Base-by-base conservation (phyloP, 805 yeast species). In the Teunomyces lycoperdinae region DNA sequence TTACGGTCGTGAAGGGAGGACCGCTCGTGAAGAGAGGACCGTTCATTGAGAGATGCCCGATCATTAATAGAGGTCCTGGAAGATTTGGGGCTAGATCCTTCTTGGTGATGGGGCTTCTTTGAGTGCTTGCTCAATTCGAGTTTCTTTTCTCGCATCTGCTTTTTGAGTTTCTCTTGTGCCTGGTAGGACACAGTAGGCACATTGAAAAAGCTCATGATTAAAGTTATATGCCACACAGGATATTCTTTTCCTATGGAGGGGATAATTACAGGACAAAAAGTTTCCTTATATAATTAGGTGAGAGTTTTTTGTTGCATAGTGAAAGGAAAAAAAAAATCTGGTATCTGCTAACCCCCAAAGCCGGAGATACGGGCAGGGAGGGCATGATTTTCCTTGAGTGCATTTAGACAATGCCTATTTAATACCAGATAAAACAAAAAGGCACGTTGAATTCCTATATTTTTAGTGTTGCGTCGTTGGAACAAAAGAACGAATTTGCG, bases 181-280 rank as follows among this genome's bases (percentile, higher is more conserved):
- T 55, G 59, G 43, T 47, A 55, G 9, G 54, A 50, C 10, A 48
- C 57, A 7, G 54, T 47, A 16, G 59, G 59, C n/a, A 55, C 11
- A 9, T 54, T 42, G 43, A 42, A 55, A 42, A 48, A 51, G 46
- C 49, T 55, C 58, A 55, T 55, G 41, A 14, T 20, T 9, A 2
- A 10, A 14, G 4, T 29, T 29, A 4, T 30, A 30, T 10, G n/a
- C n/a, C 32, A 30, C n/a, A n/a, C n/a, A 30, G 32, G 32, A 30
- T n/a, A n/a, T 20, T 20, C 24, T 20, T 20, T 20, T 20, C 32
- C 32, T 30, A 30, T 30, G 10, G 32, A 10, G 32, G 32, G n/a
- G 32, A 9, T 20, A 20, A 20, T 20, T 17, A 20, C 24, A 9
- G 39, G 27, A 1, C 13, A 28, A 16, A 9, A 31, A n/a, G 17